Evolutionary conservation across 345 rosid genomes (phyloP), one percentile per base, ranked within the genome.

Genomic region (Moricandia moricandioides): DNA sequence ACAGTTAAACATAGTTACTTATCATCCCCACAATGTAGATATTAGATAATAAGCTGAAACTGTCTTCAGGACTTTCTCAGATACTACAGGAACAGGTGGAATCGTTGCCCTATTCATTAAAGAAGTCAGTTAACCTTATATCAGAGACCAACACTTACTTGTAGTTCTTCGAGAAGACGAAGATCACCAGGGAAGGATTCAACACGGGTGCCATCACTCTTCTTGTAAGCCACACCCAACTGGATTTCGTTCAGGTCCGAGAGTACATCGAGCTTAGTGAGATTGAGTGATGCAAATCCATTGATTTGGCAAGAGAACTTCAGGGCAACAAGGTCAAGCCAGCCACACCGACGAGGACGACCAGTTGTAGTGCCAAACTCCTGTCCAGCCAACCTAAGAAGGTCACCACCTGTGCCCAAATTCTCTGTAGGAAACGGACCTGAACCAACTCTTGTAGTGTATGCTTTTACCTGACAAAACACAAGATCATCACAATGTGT

Each of bases 281-380:
- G 92, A 78, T 95, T 95, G 34, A 95, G 85, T 17, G 99, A 90
- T n/a, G 99, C 86, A 76, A 95, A 90, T 31, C 97, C 97, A 72
- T 95, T 95, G 72, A 95, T 88, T 78, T 88, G 96, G 80, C 96
- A 92, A 78, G 89, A 81, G 78, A 78, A 95, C 75, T 78, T 90
- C 80, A 92, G 78, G 4, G 97, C 97, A 82, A 95, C 99, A 58
- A 95, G 69, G 82, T 95, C 99, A 6, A 95, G 97, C 99, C 99
- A 95, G 43, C 97, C 99, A 76, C 99, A 95, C 61, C 97, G 97
- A 35, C 99, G 96, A 80, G 99, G 99, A 49, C 97, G 99, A 30
- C 99, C 99, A 8, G 97, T 95, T 29, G 97, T 89, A 24, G 99
- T 92, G 69, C 99, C 99, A 80, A 95, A 92, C 83, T 90, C 99